These are phyloP conservation scores for Phytopythium cucurbitacearum DNA, from an alignment of 352 stramenopile species.

Conservation along the genomic window DNA sequence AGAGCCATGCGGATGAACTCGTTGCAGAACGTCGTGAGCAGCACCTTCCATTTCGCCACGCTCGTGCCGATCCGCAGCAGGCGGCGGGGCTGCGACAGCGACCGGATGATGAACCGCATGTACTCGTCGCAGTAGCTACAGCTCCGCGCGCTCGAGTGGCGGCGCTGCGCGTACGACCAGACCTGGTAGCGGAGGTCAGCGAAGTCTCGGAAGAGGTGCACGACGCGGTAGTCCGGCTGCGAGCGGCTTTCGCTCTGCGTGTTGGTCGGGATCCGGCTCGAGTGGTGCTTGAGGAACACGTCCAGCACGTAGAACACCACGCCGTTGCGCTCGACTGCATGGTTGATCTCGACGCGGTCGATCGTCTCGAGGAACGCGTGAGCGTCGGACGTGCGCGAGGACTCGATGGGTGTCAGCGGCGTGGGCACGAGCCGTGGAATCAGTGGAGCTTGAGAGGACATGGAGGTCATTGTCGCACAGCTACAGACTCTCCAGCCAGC, in stretches of 20 bases:
- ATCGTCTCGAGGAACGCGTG: slow-evolving; percentile 29
- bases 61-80: slow-evolving; percentile 36
- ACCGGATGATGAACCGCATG: slow-evolving; percentile 51
- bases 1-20: slow-evolving; percentile 39
- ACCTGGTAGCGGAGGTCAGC: slow-evolving; percentile 45
- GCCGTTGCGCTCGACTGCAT: slow-evolving; percentile 23
- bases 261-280: slow-evolving; percentile 58
- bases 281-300: slow-evolving; percentile 51
- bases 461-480: slow-evolving; percentile 1
- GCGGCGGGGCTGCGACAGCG: slow-evolving; percentile 42
- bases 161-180: slow-evolving; percentile 37
- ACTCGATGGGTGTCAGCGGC: slow-evolving; percentile 15
- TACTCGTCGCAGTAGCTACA: slow-evolving; percentile 47
- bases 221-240: slow-evolving; percentile 40
- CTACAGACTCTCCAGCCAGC: too few species aligned
- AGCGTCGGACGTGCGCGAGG: slow-evolving; percentile 19
- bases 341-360: slow-evolving; percentile 42
- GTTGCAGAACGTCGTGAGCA: slow-evolving; percentile 45
- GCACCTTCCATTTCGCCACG: slow-evolving; percentile 29
- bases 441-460: slow-evolving; percentile 8
- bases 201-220: slow-evolving; percentile 50
- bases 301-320: slow-evolving; percentile 52
- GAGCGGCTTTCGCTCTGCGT: slow-evolving; percentile 24
- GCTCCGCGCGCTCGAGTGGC: slow-evolving; percentile 19
- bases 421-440: slow-evolving; percentile 19